These are phyloP conservation scores for Alternaria conjuncta DNA, from an alignment of 2,329 filamentous ascomycete species.

Conservation along the genomic window DNA sequence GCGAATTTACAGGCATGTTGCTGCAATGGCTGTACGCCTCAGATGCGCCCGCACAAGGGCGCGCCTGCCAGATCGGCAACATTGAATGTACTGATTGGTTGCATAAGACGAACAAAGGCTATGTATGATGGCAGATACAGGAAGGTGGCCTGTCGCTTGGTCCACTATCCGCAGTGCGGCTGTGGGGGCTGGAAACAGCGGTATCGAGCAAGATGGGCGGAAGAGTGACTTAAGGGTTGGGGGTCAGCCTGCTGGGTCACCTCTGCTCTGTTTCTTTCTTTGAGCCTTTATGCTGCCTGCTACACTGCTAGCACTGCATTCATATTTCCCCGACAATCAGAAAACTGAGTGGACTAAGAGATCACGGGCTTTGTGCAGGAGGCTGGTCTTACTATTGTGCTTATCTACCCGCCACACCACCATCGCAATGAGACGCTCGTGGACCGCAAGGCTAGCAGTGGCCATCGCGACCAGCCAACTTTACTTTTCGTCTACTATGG, in stretches of 20 bases:
- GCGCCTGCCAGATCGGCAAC: background rate
- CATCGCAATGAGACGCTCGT: conserved; percentile 15
- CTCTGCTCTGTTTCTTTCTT: background rate
- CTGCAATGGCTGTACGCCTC: conserved; percentile 5
- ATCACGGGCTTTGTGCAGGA: background rate
- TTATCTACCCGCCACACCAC: background rate
- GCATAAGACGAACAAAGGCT: conserved; percentile 3
- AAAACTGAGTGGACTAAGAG: background rate
- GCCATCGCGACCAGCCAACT: conserved; percentile 16
- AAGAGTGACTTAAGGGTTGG: conserved; percentile 6
- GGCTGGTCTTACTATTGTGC: background rate
- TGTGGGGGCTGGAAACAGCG: conserved; percentile 9
- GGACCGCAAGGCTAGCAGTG: conserved; percentile 16
- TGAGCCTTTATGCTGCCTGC: background rate
- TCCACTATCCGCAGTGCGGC: conserved; percentile 2
- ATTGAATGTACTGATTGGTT: conserved; percentile 1
- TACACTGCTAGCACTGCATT: background rate
- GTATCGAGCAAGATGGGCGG: background rate
- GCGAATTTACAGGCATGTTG: background rate
- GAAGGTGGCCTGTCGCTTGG: conserved; percentile 7
- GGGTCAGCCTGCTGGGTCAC: background rate
- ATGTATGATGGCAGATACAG: background rate
- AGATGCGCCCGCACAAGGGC: conserved; percentile 3
- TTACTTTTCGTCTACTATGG: background rate
- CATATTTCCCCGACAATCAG: background rate